Percentiles rank a stretch among this genome's conserved stretches.
Conservation (phyloP, 495 filamentous ascomycete genomes). For the Tuber indicum region DNA sequence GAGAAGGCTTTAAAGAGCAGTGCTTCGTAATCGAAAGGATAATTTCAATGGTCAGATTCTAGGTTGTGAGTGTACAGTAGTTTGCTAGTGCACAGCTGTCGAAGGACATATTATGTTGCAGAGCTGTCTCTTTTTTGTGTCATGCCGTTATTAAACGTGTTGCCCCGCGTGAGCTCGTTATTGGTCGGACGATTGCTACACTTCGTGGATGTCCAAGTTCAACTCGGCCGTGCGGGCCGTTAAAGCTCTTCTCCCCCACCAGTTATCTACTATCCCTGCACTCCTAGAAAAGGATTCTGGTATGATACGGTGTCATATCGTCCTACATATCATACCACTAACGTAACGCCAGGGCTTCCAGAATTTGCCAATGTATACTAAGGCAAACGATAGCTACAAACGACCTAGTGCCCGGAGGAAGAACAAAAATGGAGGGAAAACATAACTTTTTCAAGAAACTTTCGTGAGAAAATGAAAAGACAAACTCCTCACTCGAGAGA, state of each 20-base stretch:
- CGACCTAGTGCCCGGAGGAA: neutral
- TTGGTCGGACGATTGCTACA: too few species aligned
- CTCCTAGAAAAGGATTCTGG: neutral
- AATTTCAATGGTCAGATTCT: too few species aligned
- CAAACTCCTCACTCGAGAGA: neutral
- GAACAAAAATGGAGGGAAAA: neutral
- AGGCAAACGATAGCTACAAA: neutral
- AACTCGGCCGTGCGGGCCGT: too few species aligned
- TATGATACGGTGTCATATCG: neutral
- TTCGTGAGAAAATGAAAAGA: neutral
- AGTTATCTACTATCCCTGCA: neutral
- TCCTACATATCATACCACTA: neutral
- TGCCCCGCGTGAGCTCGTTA: too few species aligned
- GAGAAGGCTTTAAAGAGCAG: too few species aligned
- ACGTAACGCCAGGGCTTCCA: neutral
- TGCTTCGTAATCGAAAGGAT: too few species aligned
- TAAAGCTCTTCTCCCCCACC: neutral
- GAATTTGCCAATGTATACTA: neutral
- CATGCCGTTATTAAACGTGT: too few species aligned
- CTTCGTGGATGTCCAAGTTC: too few species aligned
- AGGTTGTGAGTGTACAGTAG: too few species aligned
- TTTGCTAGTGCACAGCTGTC: too few species aligned
- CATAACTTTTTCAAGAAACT: neutral
- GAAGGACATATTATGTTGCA: too few species aligned
- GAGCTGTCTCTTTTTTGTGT: too few species aligned